Evolutionary conservation across 371 early-diverging fungal species (phyloP), one percentile per base, ranked within the genome.

Genomic region (Synchytrium microbalum): DNA sequence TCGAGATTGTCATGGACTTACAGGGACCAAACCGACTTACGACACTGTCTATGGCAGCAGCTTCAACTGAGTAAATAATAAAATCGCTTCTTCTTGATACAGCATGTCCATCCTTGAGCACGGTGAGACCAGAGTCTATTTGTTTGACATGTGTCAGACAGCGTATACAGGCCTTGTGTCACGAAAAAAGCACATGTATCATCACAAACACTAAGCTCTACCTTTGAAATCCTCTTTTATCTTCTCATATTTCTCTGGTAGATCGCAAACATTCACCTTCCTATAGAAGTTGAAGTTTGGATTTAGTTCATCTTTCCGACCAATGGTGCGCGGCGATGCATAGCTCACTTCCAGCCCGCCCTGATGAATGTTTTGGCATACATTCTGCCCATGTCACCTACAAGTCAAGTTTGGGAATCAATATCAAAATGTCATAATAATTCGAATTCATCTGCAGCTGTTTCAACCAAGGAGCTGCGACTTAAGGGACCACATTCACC

Each of bases 361-460:
- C 79, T 72, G 23, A 76, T 67, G 32, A 95, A 81, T 32, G 77
- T 72, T 24, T 76, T 72, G 0, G 92, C 94, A 67, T 95, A 96
- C 51, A 96, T 85, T 32, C 86, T 80, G 27, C 96, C 97, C 96
- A 96, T 96, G 72, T 92, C 95, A 63, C 96, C 96, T 63, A 88
- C 80, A 30, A 90, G 89, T 62, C 89, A 53, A n/a, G 10, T 14
- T 51, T n/a, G n/a, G 51, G n/a, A 51, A 51, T 14, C 14, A 51
- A 51, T 14, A 14, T 51, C 51, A 13, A n/a, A 51, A 14, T 14
- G 14, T 13, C 51, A 14, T n/a, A 51, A 14, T 51, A 51, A n/a
- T 14, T 51, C n/a, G 51, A 51, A 51, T 51, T n/a, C 51, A 13
- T 14, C 13, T 14, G 51, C 51, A n/a, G 51, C n/a, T 51, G 13